Evolutionary conservation across 2,329 filamentous ascomycete species (phyloP), one percentile per base, ranked within the genome.

Genomic region (Colletotrichum abscissum): DNA sequence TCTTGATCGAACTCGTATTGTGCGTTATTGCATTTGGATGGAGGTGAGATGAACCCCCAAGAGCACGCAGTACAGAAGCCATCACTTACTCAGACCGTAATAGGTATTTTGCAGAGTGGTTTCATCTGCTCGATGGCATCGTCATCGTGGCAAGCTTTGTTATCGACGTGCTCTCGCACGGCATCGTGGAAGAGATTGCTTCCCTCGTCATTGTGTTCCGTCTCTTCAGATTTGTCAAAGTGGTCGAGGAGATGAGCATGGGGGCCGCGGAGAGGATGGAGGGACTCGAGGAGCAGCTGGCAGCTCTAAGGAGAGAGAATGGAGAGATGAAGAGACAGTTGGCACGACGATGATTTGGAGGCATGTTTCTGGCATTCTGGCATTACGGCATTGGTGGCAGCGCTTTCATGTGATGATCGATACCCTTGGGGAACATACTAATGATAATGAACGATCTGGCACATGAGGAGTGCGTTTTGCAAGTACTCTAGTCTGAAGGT

Each of bases 211-310:
- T 94, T 33, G 85, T 93, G 4, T 82, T 94, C 57, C 89, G 92
- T 66, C 84, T 94, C 4, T 93, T 91, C 89, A 87, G 92, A 19
- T 87, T 94, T 57, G 89, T 93, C 79, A 93, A 93, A 83, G 92
- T 93, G 64, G 89, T 92, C 7, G 91, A 94, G 78, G 92, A 94
- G 80, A 85, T 93, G 74, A 88, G 88, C 35, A 86, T 91, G 7
- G 91, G 90, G 9, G 90, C 91, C 1, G 83, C 88, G 46, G 91
- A 93, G 80, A 85, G 90, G 78, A 88, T 91, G 83, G 90, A 91
- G 74, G 85, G 86, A 11, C 81, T 93, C 52, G 84, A 89, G 75
- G 80, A 85, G 64, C 81, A 85, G 67, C 83, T 93, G 30, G 85
- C 87, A 62, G 81, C 85, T 30, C 80, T 92, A 9, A 87, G 89